Conservation (phyloP, 768 basidiomycete genomes). For the Boletus rex-veris region DNA sequence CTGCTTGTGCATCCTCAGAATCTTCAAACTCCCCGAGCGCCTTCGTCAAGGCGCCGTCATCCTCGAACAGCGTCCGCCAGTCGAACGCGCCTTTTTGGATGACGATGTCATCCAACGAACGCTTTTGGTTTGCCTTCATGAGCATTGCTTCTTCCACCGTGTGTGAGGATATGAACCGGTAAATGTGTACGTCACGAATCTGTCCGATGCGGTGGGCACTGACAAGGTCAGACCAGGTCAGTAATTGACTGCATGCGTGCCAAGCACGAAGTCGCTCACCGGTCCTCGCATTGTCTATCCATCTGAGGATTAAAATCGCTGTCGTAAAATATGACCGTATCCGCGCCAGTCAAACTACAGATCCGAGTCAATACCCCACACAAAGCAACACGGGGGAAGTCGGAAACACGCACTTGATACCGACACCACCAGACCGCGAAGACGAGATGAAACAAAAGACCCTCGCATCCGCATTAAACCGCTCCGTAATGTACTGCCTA, state of each 20-base stretch:
- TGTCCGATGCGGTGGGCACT: slow-evolving; percentile 99
- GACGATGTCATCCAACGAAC: slow-evolving; percentile 83
- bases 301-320: slow-evolving; percentile 97
- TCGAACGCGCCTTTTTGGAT: slow-evolving; percentile 95
- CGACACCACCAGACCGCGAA: slow-evolving; percentile 78
- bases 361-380: slow-evolving; percentile 16
- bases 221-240: slow-evolving; percentile 1
- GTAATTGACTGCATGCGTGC: background rate
- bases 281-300: slow-evolving; percentile 95
- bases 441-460: slow-evolving; percentile 89
- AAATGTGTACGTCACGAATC: slow-evolving; percentile 93
- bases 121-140: slow-evolving; percentile 96
- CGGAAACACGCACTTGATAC: slow-evolving; percentile 73
- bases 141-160: slow-evolving; percentile 97
- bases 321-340: slow-evolving; percentile 97
- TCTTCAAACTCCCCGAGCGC: slow-evolving; percentile 88
- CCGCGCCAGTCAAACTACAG: slow-evolving; percentile 74
- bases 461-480: slow-evolving; percentile 73
- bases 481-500: slow-evolving; percentile 86
- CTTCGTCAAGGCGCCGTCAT: slow-evolving; percentile 56
- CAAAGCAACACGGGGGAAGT: slow-evolving; percentile 12
- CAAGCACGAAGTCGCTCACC: slow-evolving; percentile 40
- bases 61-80: slow-evolving; percentile 81
- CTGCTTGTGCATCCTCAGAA: slow-evolving; percentile 80
- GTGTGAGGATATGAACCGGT: slow-evolving; percentile 84